These are phyloP conservation scores for Pinus albicaulis DNA, from an alignment of 75 land plant genomes.

Conservation along the genomic window DNA sequence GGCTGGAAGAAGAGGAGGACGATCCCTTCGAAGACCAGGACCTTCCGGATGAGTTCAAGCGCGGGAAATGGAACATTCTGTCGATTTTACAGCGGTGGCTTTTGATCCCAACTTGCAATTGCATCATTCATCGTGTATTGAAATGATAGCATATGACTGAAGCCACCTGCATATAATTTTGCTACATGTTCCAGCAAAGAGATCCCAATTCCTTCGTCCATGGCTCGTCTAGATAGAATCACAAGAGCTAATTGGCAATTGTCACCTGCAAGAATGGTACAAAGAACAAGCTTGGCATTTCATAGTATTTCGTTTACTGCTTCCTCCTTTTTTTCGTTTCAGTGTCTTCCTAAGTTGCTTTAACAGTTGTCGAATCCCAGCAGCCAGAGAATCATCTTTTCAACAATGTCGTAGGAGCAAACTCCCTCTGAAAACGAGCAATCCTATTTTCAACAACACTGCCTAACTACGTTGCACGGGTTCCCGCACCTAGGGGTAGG, in stretches of 20 bases:
- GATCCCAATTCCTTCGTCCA: slow-evolving; percentile 80
- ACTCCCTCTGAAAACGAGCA: slow-evolving; percentile 40
- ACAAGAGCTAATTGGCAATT: slow-evolving; percentile 89
- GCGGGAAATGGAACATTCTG: no score
- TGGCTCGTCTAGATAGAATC: slow-evolving; percentile 67
- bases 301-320: slow-evolving; percentile 52
- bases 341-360: slow-evolving; percentile 74
- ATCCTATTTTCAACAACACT: slow-evolving; percentile 65
- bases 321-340: slow-evolving; percentile 77
- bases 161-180: slow-evolving; percentile 51
- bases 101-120: slow-evolving; percentile 92
- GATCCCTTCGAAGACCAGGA: no score
- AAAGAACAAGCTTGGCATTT: slow-evolving; percentile 71
- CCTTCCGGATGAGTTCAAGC: no score
- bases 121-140: slow-evolving; percentile 90
- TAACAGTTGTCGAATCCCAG: slow-evolving; percentile 76
- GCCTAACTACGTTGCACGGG: no score
- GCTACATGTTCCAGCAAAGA: slow-evolving; percentile 79
- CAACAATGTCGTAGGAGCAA: slow-evolving; percentile 63
- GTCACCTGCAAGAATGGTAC: slow-evolving; percentile 86
- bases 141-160: slow-evolving; percentile 50
- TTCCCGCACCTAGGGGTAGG: no score
- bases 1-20: no score
- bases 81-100: no score
- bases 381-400: slow-evolving; percentile 78